Base-by-base conservation (phyloP, 306 rosid genomes). In the Dicorynia guianensis region DNA sequence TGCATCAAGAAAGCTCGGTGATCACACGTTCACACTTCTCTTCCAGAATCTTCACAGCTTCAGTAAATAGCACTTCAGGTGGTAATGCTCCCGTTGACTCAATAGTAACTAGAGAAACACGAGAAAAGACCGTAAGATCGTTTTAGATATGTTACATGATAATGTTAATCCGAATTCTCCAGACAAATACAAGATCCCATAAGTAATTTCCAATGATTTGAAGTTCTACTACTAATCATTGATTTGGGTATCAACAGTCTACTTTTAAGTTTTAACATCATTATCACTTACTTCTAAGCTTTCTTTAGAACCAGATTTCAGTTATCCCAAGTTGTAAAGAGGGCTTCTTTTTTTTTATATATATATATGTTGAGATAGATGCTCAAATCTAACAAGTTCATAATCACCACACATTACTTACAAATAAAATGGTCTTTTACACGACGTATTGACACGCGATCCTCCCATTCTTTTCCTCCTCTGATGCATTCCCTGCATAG, bases 401-500 rank as follows among this genome's bases (percentile, higher is more conserved):
- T 44, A 18, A 40, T 17, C 11, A 25, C 49, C 18, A 60, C 43
- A 71, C 43, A 76, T 48, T 44, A 95, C 97, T 92, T 89, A 95
- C 97, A 92, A 35, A 95, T 92, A 88, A 90, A 95, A 85, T 95
- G 98, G 83, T 88, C 83, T 76, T 95, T 95, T 36, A 87, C 93
- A 14, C 98, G 98, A 4, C 85, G 93, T 50, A 95, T 38, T 39
- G 97, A 71, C 44, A 95, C 85, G 0, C 89, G 90, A 42, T 95
- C 88, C 80, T 90, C 96, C 98, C 98, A 90, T 68, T 82, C 90
- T 67, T 89, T 74, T n/a, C 90, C 98, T 11, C 85, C 98, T 89
- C 97, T 87, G 68, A 95, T 89, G 84, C 98, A 95, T 80, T 95
- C 98, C 85, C 98, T 89, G 79, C 97, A 95, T 38, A 92, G 80